Evolutionary conservation across 495 filamentous ascomycete species (phyloP), one percentile per base, ranked within the genome.

Genomic region (Recurvomyces mirabilis): DNA sequence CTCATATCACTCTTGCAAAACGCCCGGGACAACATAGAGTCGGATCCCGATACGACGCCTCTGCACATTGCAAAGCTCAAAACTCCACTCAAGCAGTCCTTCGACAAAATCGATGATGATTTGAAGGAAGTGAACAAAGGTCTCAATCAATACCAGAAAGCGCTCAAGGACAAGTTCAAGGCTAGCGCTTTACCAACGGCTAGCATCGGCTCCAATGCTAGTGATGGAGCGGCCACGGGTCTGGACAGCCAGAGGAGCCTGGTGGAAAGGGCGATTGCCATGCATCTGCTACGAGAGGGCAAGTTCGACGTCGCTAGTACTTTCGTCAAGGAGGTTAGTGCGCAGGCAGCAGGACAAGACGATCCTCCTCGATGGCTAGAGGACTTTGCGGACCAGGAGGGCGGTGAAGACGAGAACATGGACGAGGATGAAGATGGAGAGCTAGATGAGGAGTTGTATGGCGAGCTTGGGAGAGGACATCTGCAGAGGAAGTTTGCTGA

Each of bases 271-370:
- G 91, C 91, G 17, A 91, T 96, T 43, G 84, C 83, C 2, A 94
- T 98, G 87, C 91, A 98, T 60, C 69, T 98, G 12, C 73, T 96
- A 14, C 79, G 91, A 18, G 93, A 96, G 67, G 91, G 91, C 26
- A 82, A 94, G 58, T 96, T 98, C 60, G 68, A 63, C 13, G 89
- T 94, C 1, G 88, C 88, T 2, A 70, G 77, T 4, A 85, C 81
- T 3, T 94, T 95, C 46, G 71, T 88, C 15, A 63, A 65, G 10
- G 88, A 94, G 53, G 68, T 62, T 49, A 72, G 44, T 51, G 65
- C 48, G 51, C 34, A 48, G 6, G 19, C 18, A 11, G 30, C 47
- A 51, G 36, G 5, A 19, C 21, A 19, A 23, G 42, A 23, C n/a
- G 18, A 11, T 4, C 10, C 22, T n/a, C 7, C 26, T 7, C 21